phyloP scores from a whole-genome alignment of 768 basidiomycete genomes.

The Mrakia gelida region DNA sequence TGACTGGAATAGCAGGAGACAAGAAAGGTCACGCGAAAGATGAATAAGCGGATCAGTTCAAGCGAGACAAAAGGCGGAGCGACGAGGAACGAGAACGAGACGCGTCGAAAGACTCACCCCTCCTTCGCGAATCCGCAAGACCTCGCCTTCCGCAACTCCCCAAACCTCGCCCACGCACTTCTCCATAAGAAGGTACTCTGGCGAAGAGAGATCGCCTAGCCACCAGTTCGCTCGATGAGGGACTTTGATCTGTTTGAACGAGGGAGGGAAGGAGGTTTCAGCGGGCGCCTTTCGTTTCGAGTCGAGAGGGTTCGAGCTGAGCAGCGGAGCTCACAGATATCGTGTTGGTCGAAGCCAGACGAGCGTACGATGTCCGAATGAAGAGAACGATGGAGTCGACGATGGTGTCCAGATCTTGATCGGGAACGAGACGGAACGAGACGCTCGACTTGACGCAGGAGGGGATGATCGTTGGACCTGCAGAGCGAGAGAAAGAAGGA shows the following conservation, averaged over 20 bases:
- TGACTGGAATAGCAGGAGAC: constrained; percentile 54
- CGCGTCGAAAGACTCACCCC: constrained; percentile 56
- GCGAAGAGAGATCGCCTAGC: constrained; percentile 65
- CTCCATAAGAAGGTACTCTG: constrained; percentile 51
- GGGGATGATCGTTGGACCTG: constrained; percentile 71
- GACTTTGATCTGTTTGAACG: constrained; percentile 58
- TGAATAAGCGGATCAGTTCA: constrained; percentile 18
- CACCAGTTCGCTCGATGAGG: constrained; percentile 92
- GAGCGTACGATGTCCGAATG: constrained; percentile 17
- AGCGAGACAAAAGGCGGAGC: not conserved
- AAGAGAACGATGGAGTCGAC: constrained; percentile 53
- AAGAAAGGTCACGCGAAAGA: not conserved
- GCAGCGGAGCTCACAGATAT: not conserved
- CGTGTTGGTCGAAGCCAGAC: not conserved
- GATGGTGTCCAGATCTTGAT: constrained; percentile 74
- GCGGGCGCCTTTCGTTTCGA: not conserved
- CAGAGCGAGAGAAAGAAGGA: not conserved
- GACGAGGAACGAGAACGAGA: not conserved
- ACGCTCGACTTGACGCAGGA: constrained; percentile 75
- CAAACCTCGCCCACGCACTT: constrained; percentile 78
- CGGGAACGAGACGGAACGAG: constrained; percentile 88
- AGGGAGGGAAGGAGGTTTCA: not conserved
- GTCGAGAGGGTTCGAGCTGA: not conserved
- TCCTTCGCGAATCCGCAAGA: constrained; percentile 85
- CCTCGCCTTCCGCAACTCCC: constrained; percentile 57